Evolutionary conservation across 768 basidiomycete genomes (phyloP), one percentile per base, ranked within the genome.

Genomic region (Suillus clintonianus): DNA sequence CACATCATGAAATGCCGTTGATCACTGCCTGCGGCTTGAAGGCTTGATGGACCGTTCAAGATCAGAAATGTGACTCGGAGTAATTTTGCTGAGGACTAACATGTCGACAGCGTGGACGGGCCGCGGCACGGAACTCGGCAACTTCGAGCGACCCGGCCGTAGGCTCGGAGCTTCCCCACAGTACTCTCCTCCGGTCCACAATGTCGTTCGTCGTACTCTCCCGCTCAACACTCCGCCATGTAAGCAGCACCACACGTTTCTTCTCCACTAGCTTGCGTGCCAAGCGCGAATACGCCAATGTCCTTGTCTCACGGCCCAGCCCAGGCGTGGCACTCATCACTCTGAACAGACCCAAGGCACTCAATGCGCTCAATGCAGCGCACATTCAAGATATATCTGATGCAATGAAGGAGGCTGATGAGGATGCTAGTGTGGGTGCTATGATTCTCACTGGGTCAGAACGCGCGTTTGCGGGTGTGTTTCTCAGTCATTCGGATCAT

Each of bases 401-500:
- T 32, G 94, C 94, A 6, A 75, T 97, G 53, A 81, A 78, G 43
- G 84, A 86, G 37, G 86, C 89, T 3, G 92, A 95, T 63, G 77
- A 73, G 17, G 95, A 98, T 72, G 82, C 84, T 37, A 76, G 79
- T 7, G 79, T 96, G 41, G 88, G 92, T 51, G 94, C 94, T 6
- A 86, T 98, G 71, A 95, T 99, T 15, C 75, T 99, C 60, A 99
- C 97, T 1, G 97, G 97, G 2, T 92, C 91, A 32, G 92, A 93
- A 65, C 90, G 83, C 76, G 96, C 94, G 4, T 99, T 99, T 74
- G 97, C 97, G 63, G 95, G 95, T 90, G 70, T 64, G 89, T 67
- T 48, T 14, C 27, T 11, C 41, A 41, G 22, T 51, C 47, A 47
- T 5, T 41, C 19, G 19, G 39, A 24, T 13, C 5, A 34, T 55